phyloP scores from a whole-genome alignment of 495 filamentous ascomycete species.

The Polyplosphaeria fusca region DNA sequence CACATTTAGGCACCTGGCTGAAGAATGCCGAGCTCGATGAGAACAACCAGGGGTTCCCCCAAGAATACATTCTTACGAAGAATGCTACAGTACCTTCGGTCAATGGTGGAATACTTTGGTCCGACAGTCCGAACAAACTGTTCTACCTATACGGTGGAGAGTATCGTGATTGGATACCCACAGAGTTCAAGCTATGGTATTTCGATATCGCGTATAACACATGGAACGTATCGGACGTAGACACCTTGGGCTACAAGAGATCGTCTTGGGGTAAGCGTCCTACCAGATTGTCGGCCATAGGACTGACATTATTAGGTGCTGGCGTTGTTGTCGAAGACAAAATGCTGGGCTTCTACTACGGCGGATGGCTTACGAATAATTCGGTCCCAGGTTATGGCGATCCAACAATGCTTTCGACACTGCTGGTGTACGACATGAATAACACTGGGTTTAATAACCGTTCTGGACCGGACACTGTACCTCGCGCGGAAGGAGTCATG shows the following conservation, averaged over 20 bases:
- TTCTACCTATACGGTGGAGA: slow-evolving; percentile 55
- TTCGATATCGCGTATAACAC: slow-evolving; percentile 47
- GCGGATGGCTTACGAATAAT: slow-evolving; percentile 49
- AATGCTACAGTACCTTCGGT: slow-evolving; percentile 48
- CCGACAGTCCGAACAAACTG: slow-evolving; percentile 51
- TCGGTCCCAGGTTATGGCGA: slow-evolving; percentile 46
- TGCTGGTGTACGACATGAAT: slow-evolving; percentile 50
- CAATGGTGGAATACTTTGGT: slow-evolving; percentile 50
- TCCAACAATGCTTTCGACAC: slow-evolving; percentile 35
- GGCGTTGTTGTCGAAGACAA: slow-evolving; percentile 36
- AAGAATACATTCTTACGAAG: slow-evolving; percentile 46
- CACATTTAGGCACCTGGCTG: slow-evolving; percentile 19
- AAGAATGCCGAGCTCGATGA: slow-evolving; percentile 8
- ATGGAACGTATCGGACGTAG: slow-evolving; percentile 39
- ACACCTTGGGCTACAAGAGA: slow-evolving; percentile 5
- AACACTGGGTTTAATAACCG: slow-evolving; percentile 42
- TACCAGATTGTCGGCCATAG: neutral
- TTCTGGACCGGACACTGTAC: slow-evolving; percentile 44
- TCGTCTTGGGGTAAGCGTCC: slow-evolving; percentile 30
- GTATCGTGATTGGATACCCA: slow-evolving; percentile 39
- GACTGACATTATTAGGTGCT: slow-evolving; percentile 32
- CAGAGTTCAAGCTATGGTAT: slow-evolving; percentile 41
- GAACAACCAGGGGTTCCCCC: slow-evolving; percentile 44
- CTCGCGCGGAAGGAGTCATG: slow-evolving; percentile 47
- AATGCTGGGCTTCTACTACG: slow-evolving; percentile 45